Evolutionary conservation across 176 grass and related monocot genomes (phyloP).

Genomic region (Bolboschoenus planiculmis): DNA sequence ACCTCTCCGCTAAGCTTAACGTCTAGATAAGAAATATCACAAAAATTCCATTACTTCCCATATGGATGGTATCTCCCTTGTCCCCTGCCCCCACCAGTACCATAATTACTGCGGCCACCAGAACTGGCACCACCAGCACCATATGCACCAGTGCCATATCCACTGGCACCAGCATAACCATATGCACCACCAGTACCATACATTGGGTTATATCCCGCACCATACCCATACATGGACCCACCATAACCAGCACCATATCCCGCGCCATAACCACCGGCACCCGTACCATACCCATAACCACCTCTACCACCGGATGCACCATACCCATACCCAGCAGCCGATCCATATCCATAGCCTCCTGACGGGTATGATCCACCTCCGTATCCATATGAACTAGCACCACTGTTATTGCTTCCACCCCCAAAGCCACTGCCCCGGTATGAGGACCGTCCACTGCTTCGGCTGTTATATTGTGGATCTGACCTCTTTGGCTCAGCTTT

Average conservation of each 20-base stretch:
- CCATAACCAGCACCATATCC: constrained; percentile 37
- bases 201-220: constrained; percentile 31
- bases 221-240: constrained; percentile 25
- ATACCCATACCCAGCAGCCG: constrained; percentile 6
- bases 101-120: constrained; percentile 38
- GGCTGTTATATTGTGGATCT: constrained; percentile 41
- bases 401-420: constrained; percentile 14
- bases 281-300: constrained; percentile 45
- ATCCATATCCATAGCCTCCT: constrained; percentile 9
- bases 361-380: not conserved
- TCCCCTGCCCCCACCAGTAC: constrained; percentile 40
- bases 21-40: not conserved
- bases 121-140: constrained; percentile 32
- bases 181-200: constrained; percentile 56
- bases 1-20: not conserved
- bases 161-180: constrained; percentile 23
- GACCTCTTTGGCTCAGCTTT: constrained; percentile 94
- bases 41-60: constrained; percentile 31
- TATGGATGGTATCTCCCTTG: constrained; percentile 75
- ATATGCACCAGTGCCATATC: constrained; percentile 24
- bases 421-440: constrained; percentile 48
- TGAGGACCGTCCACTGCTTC: constrained; percentile 38
- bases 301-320: constrained; percentile 28
- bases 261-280: constrained; percentile 31
- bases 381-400: constrained; percentile 10